A percentile compares a stretch with the other conserved stretches of the same genome.
phyloP scores from a whole-genome alignment of 768 basidiomycete genomes.

The Mycena venus region DNA sequence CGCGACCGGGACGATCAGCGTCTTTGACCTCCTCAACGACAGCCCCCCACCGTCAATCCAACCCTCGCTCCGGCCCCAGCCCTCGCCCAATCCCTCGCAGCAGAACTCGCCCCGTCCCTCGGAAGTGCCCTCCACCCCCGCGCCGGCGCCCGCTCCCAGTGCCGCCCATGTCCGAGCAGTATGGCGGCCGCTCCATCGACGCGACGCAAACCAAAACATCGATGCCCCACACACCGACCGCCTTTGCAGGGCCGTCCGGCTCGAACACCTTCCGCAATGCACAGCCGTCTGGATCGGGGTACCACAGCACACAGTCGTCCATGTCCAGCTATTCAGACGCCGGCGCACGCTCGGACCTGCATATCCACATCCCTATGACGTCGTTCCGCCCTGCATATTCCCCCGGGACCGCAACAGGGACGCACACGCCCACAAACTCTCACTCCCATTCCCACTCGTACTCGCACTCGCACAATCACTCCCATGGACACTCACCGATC shows the following conservation, averaged over 20 bases:
- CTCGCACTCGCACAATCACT: conserved; percentile 15
- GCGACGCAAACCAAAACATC: conserved; percentile 23
- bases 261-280: not conserved
- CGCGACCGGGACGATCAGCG: conserved; percentile 21
- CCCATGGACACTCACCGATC: conserved; percentile 23
- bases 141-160: conserved; percentile 6
- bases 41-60: not conserved
- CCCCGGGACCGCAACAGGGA: not conserved
- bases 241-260: not conserved
- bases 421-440: not conserved
- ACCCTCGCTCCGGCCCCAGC: not conserved
- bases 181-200: conserved; percentile 23
- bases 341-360: conserved; percentile 24
- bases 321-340: conserved; percentile 1
- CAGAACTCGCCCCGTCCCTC: not conserved
- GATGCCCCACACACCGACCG: not conserved
- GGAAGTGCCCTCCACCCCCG: not conserved
- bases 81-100: not conserved
- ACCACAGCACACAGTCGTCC: conserved; percentile 28
- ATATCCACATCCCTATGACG: conserved; percentile 29
- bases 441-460: conserved; percentile 8
- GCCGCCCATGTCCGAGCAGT: conserved; percentile 1
- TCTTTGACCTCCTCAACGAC: conserved; percentile 23
- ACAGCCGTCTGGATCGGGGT: not conserved
- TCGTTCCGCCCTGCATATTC: not conserved